Conservation (phyloP, 2,329 filamentous ascomycete species). For the Talaromyces sp. region DNA sequence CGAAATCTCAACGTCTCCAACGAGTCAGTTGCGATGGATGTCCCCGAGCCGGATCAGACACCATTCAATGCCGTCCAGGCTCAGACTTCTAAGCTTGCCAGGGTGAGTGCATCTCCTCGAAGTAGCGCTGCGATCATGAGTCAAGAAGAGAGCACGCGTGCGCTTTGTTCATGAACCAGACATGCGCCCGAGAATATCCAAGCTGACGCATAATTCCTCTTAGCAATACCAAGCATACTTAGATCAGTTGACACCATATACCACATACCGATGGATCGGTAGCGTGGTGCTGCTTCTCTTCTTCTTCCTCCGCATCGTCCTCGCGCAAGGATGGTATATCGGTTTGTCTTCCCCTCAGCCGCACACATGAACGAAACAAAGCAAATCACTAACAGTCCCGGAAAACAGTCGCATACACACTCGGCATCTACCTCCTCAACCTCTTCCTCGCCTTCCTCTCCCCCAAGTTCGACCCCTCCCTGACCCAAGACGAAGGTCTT, state of each 20-base stretch:
- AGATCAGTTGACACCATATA: constrained; percentile 87
- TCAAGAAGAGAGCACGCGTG: not conserved
- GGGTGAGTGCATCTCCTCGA: constrained; percentile 31
- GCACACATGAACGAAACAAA: not conserved
- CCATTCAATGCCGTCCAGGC: constrained; percentile 86
- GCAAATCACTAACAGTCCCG: constrained; percentile 1
- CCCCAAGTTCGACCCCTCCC: constrained; percentile 97
- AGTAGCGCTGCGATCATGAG: not conserved
- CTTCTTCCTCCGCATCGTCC: constrained; percentile 85
- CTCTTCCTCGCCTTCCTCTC: constrained; percentile 98
- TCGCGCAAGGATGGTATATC: constrained; percentile 98
- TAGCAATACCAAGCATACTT: constrained; percentile 93
- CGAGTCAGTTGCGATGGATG: constrained; percentile 64
- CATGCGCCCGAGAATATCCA: not conserved
- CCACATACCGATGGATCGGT: constrained; percentile 83
- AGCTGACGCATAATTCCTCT: constrained; percentile 4
- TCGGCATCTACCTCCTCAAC: constrained; percentile 98
- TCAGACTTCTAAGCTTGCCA: constrained; percentile 61
- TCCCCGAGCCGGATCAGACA: constrained; percentile 80
- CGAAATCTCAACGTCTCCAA: not conserved
- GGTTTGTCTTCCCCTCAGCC: constrained; percentile 53
- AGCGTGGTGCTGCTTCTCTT: constrained; percentile 71
- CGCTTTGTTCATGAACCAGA: not conserved
- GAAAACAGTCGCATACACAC: constrained; percentile 79
- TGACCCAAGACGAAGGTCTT: constrained; percentile 92